These are phyloP conservation scores for Aspergillus calidoustus DNA, from an alignment of 2,329 filamentous ascomycete species.

Conservation along the genomic window DNA sequence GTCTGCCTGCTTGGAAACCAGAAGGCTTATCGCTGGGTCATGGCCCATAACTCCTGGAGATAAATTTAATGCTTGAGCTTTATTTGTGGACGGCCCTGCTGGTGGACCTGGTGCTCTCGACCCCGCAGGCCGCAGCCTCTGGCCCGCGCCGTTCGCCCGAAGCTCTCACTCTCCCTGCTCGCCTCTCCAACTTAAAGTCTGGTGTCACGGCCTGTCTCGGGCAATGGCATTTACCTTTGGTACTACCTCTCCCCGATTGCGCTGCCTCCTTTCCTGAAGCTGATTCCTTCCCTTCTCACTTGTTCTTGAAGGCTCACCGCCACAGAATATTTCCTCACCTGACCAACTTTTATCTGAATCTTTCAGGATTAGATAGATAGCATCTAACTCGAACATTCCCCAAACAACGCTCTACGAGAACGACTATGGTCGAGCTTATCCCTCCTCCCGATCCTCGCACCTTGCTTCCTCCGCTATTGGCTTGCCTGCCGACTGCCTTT, in stretches of 20 bases:
- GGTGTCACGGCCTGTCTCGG: slow-evolving; percentile 1
- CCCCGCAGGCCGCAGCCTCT: slow-evolving; percentile 21
- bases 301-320: background rate
- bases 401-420: background rate
- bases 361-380: background rate
- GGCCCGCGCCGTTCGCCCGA: slow-evolving; percentile 23
- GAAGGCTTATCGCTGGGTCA: background rate
- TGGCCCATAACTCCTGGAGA: background rate
- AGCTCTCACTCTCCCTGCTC: slow-evolving; percentile 3
- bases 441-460: slow-evolving; percentile 59
- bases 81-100: background rate
- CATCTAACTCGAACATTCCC: background rate
- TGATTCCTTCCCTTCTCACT: background rate
- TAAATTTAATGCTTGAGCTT: slow-evolving; percentile 1
- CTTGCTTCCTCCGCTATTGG: slow-evolving; percentile 65
- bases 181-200: background rate
- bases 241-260: background rate
- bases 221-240: background rate
- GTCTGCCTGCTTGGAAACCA: background rate
- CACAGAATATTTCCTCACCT: background rate
- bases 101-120: slow-evolving; percentile 10
- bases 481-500: slow-evolving; percentile 66
- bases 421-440: slow-evolving; percentile 58
- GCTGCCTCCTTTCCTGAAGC: background rate
- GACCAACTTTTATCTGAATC: background rate